These are phyloP conservation scores for Alternaria sp. DNA, from an alignment of 2,329 filamentous ascomycete genomes.

Conservation along the genomic window DNA sequence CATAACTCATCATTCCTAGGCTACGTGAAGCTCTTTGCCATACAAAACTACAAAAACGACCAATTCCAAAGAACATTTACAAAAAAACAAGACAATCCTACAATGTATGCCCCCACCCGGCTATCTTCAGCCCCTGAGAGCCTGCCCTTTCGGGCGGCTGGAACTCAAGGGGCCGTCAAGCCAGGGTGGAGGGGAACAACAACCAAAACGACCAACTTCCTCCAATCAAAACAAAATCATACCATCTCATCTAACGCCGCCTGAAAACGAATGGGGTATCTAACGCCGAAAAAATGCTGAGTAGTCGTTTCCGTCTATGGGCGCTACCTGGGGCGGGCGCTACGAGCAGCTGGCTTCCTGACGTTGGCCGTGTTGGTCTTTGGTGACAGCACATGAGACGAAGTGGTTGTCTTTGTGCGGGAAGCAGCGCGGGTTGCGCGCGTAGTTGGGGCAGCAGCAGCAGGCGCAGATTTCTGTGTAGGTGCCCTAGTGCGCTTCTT, in stretches of 20 bases:
- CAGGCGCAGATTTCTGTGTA: conserved; percentile 12
- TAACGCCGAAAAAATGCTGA: conserved; percentile 22
- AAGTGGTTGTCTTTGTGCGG: conserved; percentile 22
- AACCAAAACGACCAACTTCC: background rate
- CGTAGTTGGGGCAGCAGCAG: conserved; percentile 13
- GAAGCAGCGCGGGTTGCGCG: conserved; percentile 34
- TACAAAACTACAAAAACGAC: background rate
- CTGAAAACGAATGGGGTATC: conserved; percentile 12
- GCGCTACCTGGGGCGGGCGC: conserved; percentile 26
- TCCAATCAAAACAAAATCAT: conserved; percentile 1
- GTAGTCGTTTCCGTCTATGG: conserved; percentile 17
- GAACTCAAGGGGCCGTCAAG: conserved; percentile 20
- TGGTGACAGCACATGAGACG: conserved; percentile 28
- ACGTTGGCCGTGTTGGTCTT: conserved; percentile 28
- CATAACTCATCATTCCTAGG: conserved; percentile 5
- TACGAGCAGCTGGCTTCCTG: conserved; percentile 27
- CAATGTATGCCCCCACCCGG: conserved; percentile 1
- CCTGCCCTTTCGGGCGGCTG: conserved; percentile 23
- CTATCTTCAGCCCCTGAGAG: conserved; percentile 24
- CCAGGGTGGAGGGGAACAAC: conserved; percentile 5
- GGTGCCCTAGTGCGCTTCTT: conserved; percentile 28
- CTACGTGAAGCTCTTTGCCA: background rate
- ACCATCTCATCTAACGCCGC: conserved; percentile 14
- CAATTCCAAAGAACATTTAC: background rate
- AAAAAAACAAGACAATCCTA: background rate